Conservation (phyloP, 2,329 filamentous ascomycete genomes). For the Hirsutella thompsonii region DNA sequence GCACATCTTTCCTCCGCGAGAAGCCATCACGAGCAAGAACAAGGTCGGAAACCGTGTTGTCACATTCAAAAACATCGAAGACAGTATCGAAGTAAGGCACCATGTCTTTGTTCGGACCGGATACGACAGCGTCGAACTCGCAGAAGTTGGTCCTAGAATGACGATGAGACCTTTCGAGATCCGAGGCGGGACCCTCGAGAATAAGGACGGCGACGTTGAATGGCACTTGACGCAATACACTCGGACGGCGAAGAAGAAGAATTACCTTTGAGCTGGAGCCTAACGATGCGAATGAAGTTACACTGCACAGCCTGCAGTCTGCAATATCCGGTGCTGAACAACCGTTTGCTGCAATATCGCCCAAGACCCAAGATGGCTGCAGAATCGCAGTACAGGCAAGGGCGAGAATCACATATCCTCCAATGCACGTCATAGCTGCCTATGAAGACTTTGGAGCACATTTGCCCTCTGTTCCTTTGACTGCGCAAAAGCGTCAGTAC, state of each 20-base stretch:
- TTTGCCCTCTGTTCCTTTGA: no score
- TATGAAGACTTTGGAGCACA: no score
- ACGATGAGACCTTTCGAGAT: constrained; percentile 97
- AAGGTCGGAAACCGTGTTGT: constrained; percentile 84
- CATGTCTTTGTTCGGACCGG: constrained; percentile 85
- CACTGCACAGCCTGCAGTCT: no score
- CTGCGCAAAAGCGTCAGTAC: no score
- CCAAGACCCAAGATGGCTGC: no score
- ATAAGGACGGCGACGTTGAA: constrained; percentile 89
- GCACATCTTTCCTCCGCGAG: constrained; percentile 84
- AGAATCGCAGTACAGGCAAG: no score
- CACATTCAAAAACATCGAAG: constrained; percentile 88
- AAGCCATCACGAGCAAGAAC: constrained; percentile 53
- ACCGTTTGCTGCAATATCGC: no score
- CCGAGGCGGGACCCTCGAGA: constrained; percentile 78
- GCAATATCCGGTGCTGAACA: no score
- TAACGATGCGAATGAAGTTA: no score
- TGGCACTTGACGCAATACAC: constrained; percentile 97
- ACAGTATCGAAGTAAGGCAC: constrained; percentile 76
- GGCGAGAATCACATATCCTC: no score
- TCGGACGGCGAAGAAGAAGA: constrained; percentile 81
- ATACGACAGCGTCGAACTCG: constrained; percentile 77
- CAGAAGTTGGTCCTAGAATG: constrained; percentile 87
- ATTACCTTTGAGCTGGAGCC: constrained; percentile 1
- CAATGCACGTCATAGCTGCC: no score